Evolutionary conservation across 179 eudicot genomes (phyloP).

Genomic region (Carnegiea gigantea): DNA sequence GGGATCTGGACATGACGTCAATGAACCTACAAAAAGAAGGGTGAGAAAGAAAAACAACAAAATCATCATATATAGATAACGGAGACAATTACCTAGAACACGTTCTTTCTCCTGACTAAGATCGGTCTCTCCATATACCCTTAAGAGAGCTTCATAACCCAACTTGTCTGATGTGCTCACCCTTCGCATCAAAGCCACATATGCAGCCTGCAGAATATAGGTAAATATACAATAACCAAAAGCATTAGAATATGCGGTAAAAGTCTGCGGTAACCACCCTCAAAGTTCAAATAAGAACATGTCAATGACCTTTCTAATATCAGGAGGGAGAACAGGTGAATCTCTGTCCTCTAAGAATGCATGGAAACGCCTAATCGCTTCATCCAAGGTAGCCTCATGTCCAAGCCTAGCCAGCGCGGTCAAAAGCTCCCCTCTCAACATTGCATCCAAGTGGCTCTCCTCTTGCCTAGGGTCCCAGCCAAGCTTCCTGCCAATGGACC

Average conservation of each 20-base stretch:
- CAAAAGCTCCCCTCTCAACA: slow-evolving; percentile 82
- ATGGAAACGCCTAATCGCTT: slow-evolving; percentile 65
- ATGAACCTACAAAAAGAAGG: slow-evolving; percentile 41
- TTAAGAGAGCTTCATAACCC: slow-evolving; percentile 62
- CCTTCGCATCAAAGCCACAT: slow-evolving; percentile 69
- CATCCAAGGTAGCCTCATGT: slow-evolving; percentile 54
- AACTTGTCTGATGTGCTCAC: slow-evolving; percentile 52
- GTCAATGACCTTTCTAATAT: slow-evolving; percentile 56
- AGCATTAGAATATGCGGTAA: background rate
- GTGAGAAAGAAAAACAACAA: background rate
- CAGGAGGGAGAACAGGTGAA: slow-evolving; percentile 74
- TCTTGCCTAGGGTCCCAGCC: slow-evolving; percentile 78
- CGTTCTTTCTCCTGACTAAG: slow-evolving; percentile 77
- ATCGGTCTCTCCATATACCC: slow-evolving; percentile 68
- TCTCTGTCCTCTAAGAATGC: slow-evolving; percentile 57
- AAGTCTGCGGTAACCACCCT: background rate
- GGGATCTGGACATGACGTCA: slow-evolving; percentile 65
- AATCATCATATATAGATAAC: background rate
- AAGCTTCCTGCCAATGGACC: slow-evolving; percentile 44
- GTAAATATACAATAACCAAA: background rate
- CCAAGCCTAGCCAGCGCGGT: slow-evolving; percentile 59
- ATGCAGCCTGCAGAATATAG: slow-evolving; percentile 54
- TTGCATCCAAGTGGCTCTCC: slow-evolving; percentile 73
- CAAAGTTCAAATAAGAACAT: background rate
- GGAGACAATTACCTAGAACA: slow-evolving; percentile 46